Evolutionary conservation across 305 asterid species (phyloP), one percentile per base, ranked within the genome.

Genomic region (Ilex paraguariensis): DNA sequence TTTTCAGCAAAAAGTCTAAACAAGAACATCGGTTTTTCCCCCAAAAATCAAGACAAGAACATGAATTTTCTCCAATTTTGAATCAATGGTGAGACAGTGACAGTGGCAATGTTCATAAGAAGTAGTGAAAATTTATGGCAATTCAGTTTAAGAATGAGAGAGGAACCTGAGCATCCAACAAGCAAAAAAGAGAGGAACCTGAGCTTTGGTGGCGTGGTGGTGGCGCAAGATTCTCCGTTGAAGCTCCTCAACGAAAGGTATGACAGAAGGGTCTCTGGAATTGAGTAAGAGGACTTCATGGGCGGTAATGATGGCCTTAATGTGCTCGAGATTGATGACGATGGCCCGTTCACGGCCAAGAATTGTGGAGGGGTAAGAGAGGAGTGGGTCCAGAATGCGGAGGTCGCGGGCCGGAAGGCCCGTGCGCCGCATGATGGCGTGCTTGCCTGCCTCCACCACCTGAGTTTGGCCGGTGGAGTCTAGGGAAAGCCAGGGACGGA

Each of bases 361-460:
- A 3, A 90, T 91, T n/a, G 96, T 90, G 3, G 97, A 87, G 0
- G 97, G 99, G 46, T 90, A 93, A 31, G 97, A 86, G 56, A 93
- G 66, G 0, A 86, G 75, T 7, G 99, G 97, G 59, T 93, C 99
- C 6, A 93, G 85, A 15, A 93, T 93, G 14, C 99, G 85, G 54
- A 93, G 91, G 81, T 93, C 99, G 8, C 97, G 97, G 31, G 91
- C 97, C 39, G 97, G 97, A 10, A 93, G 85, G 3, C 97, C 99
- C 50, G 99, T 93, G 32, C 93, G 91, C 59, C 90, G 75, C 96
- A 93, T 90, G 79, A 93, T 93, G 21, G 95, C 90, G 74, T 93
- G 96, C 66, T 93, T 93, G 2, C 99, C 99, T 42, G 73, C 99
- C 85, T 93, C 99, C 57, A 78, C 86, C 16, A 84, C 84, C 64